Evolutionary conservation across 805 yeast genomes (phyloP), one percentile per base, ranked within the genome.

Genomic region (Candida ipomoeae): DNA sequence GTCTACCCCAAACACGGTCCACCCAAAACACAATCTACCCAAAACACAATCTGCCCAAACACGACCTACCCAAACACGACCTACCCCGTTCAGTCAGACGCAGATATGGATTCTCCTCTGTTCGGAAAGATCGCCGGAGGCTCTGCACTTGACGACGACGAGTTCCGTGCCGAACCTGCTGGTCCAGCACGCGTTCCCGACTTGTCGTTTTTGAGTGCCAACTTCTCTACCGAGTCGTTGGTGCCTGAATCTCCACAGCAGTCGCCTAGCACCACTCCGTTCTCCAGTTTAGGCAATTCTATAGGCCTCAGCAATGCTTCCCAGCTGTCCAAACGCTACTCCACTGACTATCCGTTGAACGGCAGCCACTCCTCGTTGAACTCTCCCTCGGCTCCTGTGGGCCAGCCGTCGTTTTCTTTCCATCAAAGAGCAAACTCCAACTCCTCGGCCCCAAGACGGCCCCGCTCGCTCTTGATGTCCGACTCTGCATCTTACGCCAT

Each of bases 181-280:
- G 15, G 8, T 20, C 37, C 48, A 14, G 48, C 50, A 35, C 52
- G 48, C 17, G 47, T 44, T n/a, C 56, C 63, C 13, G 69, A 66
- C 55, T 51, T 71, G n/a, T 51, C 63, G 3, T 60, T 57, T 40
- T 58, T 73, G 18, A 69, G 75, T 48, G 69, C 74, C 42, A 73
- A 73, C 55, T 73, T 73, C 56, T 69, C 74, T 8, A 55, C 72
- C 2, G 74, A 70, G 39, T 69, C 74, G 0, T 42, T 69, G 38
- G 46, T 48, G 26, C 5, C 44, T 15, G 48, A 39, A 14, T 41
- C 46, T 6, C 34, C 46, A 14, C 26, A 23, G 3, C 33, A 17
- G 14, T 23, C 34, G 32, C 21, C 44, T 5, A 20, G 18, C 20
- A 29, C 21, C 32, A 18, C 31, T n/a, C 29, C 20, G 38, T 21